Conservation (phyloP, 208 protist species). For the Baffinella frigidus region DNA sequence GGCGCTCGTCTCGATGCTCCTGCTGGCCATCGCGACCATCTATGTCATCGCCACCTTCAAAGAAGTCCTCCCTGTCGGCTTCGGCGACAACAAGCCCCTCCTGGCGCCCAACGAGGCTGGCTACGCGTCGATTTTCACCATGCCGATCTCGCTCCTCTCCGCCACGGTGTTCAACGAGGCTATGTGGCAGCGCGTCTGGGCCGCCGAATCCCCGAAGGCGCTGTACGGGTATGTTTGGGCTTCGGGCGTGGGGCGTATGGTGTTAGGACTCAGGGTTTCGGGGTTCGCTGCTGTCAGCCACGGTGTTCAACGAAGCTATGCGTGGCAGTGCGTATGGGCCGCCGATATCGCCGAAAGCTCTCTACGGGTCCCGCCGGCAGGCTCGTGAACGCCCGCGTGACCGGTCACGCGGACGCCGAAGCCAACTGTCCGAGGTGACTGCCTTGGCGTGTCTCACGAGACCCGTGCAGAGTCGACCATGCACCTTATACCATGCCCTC, state of each 20-base stretch:
- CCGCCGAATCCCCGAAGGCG: neutral
- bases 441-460: too few relatives aligned
- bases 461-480: too few relatives aligned
- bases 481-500: too few relatives aligned
- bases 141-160: constrained; percentile 27
- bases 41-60: constrained; percentile 28
- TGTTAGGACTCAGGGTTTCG: too few relatives aligned
- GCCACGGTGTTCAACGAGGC: constrained; percentile 58
- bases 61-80: neutral
- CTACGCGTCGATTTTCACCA: constrained; percentile 39
- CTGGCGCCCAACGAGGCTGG: neutral
- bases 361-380: too few relatives aligned
- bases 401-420: too few relatives aligned
- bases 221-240: neutral
- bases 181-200: constrained; percentile 40
- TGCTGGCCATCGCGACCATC: constrained; percentile 1
- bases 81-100: neutral
- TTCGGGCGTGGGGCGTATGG: neutral
- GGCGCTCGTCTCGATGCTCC: neutral
- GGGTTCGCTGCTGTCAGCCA: too few relatives aligned
- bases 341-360: neutral
- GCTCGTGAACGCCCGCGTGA: too few relatives aligned
- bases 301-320: too few relatives aligned
- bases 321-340: constrained; percentile 47
- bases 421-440: too few relatives aligned